These are phyloP conservation scores for Plasmopara muralis DNA, from an alignment of 352 stramenopile genomes.

Conservation along the genomic window DNA sequence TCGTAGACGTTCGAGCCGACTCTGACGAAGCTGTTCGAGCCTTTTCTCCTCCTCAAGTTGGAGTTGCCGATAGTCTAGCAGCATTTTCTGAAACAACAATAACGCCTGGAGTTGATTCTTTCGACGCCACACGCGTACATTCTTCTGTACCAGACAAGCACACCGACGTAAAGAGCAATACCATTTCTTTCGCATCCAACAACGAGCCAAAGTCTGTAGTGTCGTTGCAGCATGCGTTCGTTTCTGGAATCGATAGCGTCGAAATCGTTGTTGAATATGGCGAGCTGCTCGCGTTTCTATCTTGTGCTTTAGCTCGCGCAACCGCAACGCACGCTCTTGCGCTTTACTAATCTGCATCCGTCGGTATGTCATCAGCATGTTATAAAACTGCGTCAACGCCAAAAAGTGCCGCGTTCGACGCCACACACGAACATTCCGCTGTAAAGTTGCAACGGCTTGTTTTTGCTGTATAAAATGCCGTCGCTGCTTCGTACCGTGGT, in stretches of 20 bases:
- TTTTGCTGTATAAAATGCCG: constrained; percentile 19
- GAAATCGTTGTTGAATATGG: constrained; percentile 16
- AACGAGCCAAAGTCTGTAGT: constrained; percentile 27
- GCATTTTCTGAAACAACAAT: constrained; percentile 25
- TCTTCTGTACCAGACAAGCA: constrained; percentile 28
- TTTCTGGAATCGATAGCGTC: constrained; percentile 17
- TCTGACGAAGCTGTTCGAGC: constrained; percentile 19
- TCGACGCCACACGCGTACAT: constrained; percentile 34
- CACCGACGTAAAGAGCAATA: constrained; percentile 16
- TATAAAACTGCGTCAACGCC: constrained; percentile 31
- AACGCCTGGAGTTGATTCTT: constrained; percentile 28
- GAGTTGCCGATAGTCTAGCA: constrained; percentile 28
- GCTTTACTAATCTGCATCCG: constrained; percentile 24
- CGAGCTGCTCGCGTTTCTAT: constrained; percentile 16
- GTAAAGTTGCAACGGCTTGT: constrained; percentile 18
- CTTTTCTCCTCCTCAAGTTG: constrained; percentile 23
- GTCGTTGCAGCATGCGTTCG: constrained; percentile 22
- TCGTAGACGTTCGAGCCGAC: constrained; percentile 20
- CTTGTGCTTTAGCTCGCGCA: constrained; percentile 15
- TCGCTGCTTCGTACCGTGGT: constrained; percentile 21
- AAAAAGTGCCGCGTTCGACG: constrained; percentile 27
- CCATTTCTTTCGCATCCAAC: constrained; percentile 10
- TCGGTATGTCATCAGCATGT: constrained; percentile 31
- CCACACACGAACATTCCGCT: constrained; percentile 39
- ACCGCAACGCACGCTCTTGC: constrained; percentile 10